A percentile compares a stretch with the other conserved stretches of the same genome.
phyloP scores from a whole-genome alignment of 345 rosid species.

The Carallia brachiata region DNA sequence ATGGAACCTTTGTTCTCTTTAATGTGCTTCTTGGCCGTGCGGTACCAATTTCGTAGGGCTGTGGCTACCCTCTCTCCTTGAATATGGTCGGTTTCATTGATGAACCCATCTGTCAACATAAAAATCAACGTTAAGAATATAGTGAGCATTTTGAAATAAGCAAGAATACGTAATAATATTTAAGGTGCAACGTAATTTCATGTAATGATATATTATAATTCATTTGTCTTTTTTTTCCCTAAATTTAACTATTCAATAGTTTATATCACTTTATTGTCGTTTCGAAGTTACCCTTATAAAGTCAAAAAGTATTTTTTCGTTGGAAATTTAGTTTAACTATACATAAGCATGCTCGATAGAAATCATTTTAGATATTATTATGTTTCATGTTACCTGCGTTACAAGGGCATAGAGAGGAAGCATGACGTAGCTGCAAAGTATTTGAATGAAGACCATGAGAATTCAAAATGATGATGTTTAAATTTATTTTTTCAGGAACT shows the following conservation, averaged over 20 bases:
- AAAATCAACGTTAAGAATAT: background rate
- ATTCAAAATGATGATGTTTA: background rate
- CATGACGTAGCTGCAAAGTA: slow-evolving; percentile 32
- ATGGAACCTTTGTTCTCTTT: slow-evolving; percentile 22
- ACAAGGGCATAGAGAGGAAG: slow-evolving; percentile 35
- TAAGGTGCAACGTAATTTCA: no score
- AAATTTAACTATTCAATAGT: no score
- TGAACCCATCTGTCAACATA: slow-evolving; percentile 36
- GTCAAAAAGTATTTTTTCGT: no score
- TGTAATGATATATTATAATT: no score
- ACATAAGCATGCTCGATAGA: no score
- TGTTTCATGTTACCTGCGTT: slow-evolving; percentile 16
- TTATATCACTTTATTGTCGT: no score
- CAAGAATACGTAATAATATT: no score
- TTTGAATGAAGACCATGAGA: slow-evolving; percentile 25
- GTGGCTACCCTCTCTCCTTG: slow-evolving; percentile 37
- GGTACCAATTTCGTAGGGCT: slow-evolving; percentile 40
- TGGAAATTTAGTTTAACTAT: no score
- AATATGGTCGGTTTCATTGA: slow-evolving; percentile 41
- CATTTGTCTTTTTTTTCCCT: no score
- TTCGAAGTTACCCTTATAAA: no score
- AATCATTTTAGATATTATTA: background rate
- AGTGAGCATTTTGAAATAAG: background rate
- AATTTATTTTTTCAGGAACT: background rate
- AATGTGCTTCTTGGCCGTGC: slow-evolving; percentile 28